Conservation (phyloP, 768 basidiomycete genomes). For the Mycena polygramma region DNA sequence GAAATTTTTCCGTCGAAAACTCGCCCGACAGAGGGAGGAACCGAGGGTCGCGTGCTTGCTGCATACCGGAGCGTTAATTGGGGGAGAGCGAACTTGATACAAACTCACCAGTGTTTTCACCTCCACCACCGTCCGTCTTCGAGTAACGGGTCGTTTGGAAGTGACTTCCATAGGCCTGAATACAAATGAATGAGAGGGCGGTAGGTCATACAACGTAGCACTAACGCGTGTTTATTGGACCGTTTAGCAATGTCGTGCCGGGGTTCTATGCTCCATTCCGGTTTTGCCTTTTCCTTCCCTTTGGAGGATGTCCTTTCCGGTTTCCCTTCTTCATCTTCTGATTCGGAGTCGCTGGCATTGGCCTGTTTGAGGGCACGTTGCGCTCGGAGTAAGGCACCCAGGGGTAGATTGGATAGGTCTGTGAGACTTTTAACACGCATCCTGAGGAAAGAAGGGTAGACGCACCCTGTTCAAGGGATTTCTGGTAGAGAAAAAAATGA, state of each 20-base stretch:
- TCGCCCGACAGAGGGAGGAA: conserved; percentile 82
- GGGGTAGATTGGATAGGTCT: conserved; percentile 74
- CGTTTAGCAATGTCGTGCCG: conserved; percentile 70
- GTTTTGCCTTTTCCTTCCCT: conserved; percentile 53
- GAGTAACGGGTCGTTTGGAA: conserved; percentile 87
- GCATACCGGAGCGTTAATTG: conserved; percentile 16
- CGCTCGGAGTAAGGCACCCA: conserved; percentile 76
- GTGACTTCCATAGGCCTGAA: conserved; percentile 83
- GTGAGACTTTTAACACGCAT: conserved; percentile 10
- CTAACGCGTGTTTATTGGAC: conserved; percentile 89
- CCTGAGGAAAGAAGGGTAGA: neutral
- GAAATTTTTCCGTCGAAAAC: conserved; percentile 75
- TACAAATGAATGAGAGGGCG: conserved; percentile 21
- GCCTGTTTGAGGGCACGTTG: conserved; percentile 65
- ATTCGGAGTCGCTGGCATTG: conserved; percentile 54
- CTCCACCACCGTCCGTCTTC: conserved; percentile 78
- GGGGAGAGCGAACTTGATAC: conserved; percentile 4
- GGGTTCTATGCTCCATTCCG: conserved; percentile 57
- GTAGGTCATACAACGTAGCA: conserved; percentile 33
- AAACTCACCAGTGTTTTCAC: conserved; percentile 70
- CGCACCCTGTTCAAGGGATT: conserved; percentile 28
- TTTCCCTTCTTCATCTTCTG: conserved; percentile 43
- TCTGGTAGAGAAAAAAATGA: conserved; percentile 13
- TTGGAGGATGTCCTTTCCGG: conserved; percentile 41
- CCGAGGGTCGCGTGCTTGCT: conserved; percentile 90